Evolutionary conservation across 768 basidiomycete genomes (phyloP), one percentile per base, ranked within the genome.

Genomic region (Steccherinum ochraceum): DNA sequence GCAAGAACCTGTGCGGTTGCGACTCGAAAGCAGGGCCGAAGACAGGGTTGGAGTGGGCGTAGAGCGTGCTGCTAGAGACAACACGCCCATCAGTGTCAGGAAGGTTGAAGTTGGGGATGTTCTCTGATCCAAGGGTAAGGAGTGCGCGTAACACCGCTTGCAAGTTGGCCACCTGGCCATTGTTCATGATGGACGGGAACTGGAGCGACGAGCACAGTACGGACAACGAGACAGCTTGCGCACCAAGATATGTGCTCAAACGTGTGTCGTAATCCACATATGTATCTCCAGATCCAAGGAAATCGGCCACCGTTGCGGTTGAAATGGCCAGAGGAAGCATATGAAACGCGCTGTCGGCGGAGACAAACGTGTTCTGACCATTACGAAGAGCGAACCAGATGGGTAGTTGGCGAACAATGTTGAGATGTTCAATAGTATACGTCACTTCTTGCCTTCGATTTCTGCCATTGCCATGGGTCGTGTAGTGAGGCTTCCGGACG

Each of bases 1-100:
- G 60, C 1, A 77, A 54, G 48, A 77, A 73, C 27, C 53, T 48
- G 0, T 56, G 45, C 0, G 69, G 64, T 18, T 39, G 35, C 18
- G 30, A 16, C 2, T 10, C 18, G 24, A 56, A 56, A 20, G 44
- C 49, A 16, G 27, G 46, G 4, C 26, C 44, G 26, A 53, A 53
- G 21, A 43, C 20, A n/a, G 30, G 23, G 18, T 35, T 40, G 10
- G 19, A 13, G 23, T 20, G 19, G 12, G 48, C 12, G 44, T 56
- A 56, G 5, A 56, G 2, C 16, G 30, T 46, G 25, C 45, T 11
- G 25, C 48, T 26, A 12, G 27, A n/a, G 11, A 50, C 48, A 2
- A 48, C 2, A 4, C n/a, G 45, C 3, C 46, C 23, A 30, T 4
- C 13, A n/a, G 23, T 40, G 27, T 52, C 52, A 2, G 55, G 55